phyloP scores from a whole-genome alignment of 192 early-diverging fungal genomes.

The Coemansia sp. region DNA sequence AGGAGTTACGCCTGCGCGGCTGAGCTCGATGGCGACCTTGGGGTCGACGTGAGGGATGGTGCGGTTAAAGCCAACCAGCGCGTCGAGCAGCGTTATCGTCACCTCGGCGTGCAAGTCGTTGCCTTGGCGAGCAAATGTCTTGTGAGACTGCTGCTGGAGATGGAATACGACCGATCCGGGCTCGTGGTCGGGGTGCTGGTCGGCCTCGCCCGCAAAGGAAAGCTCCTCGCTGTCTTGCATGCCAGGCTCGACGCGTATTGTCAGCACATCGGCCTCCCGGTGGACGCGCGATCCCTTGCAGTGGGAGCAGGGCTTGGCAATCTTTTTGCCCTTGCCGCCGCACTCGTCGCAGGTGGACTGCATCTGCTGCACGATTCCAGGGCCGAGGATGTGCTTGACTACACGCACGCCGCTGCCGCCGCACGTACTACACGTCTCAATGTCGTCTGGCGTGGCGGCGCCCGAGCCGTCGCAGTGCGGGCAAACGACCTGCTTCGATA shows the following conservation, averaged over 20 bases:
- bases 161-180: conserved; percentile 89
- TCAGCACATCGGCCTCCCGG: conserved; percentile 79
- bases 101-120: conserved; percentile 77
- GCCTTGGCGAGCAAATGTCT: conserved; percentile 74
- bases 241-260: conserved; percentile 81
- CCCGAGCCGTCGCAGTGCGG: conserved; percentile 92
- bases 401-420: conserved; percentile 79
- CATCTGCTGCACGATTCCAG: conserved; percentile 95
- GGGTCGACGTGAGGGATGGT: conserved; percentile 83
- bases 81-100: conserved; percentile 74
- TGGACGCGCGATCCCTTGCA: conserved; percentile 88
- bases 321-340: conserved; percentile 86
- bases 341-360: conserved; percentile 92
- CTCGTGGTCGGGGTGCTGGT: conserved; percentile 87
- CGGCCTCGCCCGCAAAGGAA: conserved; percentile 85
- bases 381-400: conserved; percentile 84
- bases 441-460: conserved; percentile 81
- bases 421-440: conserved; percentile 81
- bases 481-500: conserved; percentile 95
- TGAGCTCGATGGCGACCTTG: conserved; percentile 63
- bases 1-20: conserved; percentile 58
- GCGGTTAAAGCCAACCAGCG: conserved; percentile 80
- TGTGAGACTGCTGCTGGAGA: conserved; percentile 70
- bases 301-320: conserved; percentile 76
- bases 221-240: conserved; percentile 75